phyloP scores from a whole-genome alignment of 2,329 filamentous ascomycete genomes.

The Elsinoe necatrix region DNA sequence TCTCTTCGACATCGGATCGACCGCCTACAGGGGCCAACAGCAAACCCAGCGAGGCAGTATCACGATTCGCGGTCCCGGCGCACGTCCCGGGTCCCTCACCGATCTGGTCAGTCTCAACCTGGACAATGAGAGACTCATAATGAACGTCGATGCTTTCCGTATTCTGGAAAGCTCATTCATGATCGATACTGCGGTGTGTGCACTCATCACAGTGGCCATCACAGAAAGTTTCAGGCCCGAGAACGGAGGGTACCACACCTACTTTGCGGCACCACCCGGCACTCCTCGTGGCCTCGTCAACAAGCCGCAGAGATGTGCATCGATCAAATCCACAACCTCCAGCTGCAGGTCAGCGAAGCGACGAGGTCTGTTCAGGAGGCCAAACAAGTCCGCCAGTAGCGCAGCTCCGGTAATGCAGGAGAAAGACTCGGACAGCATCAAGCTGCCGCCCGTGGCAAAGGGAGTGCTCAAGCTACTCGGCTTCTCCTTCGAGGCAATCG shows the following conservation, averaged over 20 bases:
- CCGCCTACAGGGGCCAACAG: background rate
- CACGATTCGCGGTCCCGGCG: conserved; percentile 29
- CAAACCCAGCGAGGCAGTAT: conserved; percentile 23
- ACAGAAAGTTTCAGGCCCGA: conserved; percentile 31
- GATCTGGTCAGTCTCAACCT: conserved; percentile 40
- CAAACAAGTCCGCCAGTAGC: conserved; percentile 16
- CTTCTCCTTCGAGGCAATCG: conserved; percentile 35
- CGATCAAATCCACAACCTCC: background rate
- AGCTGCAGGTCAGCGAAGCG: conserved; percentile 15
- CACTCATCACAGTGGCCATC: conserved; percentile 38
- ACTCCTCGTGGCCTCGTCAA: background rate
- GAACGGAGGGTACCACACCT: conserved; percentile 12
- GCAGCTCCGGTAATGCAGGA: conserved; percentile 18
- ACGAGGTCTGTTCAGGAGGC: conserved; percentile 17
- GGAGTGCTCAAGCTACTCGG: conserved; percentile 34
- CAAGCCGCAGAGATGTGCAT: conserved; percentile 11
- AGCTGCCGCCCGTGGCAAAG: conserved; percentile 33
- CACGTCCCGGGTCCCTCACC: conserved; percentile 34
- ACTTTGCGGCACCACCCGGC: conserved; percentile 15
- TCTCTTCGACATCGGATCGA: conserved; percentile 8
- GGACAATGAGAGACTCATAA: conserved; percentile 31
- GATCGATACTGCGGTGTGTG: conserved; percentile 36
- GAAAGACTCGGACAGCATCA: conserved; percentile 28
- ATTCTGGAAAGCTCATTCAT: conserved; percentile 39
- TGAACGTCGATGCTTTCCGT: conserved; percentile 38